Evolutionary conservation across 1,284 basidiomycete species (phyloP).

Genomic region (Ustilago xerochloae): DNA sequence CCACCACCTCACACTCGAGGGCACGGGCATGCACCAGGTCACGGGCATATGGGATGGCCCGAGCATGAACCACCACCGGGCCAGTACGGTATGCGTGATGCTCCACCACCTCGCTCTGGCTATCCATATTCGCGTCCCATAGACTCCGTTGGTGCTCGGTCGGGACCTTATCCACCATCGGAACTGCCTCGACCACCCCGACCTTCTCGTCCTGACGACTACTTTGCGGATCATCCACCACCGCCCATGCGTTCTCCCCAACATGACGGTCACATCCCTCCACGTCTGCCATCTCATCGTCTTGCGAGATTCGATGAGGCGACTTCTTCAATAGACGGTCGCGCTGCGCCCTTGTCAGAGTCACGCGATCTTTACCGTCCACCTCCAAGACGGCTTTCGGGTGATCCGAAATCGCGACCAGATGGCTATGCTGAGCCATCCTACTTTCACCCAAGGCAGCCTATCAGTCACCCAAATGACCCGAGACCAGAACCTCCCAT

Average conservation of each 20-base stretch:
- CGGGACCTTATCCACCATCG: conserved; percentile 16
- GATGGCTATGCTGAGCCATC: conserved; percentile 25
- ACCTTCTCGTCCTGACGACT: conserved; percentile 15
- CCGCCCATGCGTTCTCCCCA: background rate
- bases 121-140: conserved; percentile 5
- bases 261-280: conserved; percentile 3
- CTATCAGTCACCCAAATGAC: conserved; percentile 5
- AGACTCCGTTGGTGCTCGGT: conserved; percentile 6
- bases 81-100: conserved; percentile 7
- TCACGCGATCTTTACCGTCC: conserved; percentile 21
- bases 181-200: conserved; percentile 26
- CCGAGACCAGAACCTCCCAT: conserved; percentile 11
- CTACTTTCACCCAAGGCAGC: conserved; percentile 8
- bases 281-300: conserved; percentile 15
- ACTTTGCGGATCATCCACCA: conserved; percentile 17
- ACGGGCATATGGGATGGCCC: conserved; percentile 6
- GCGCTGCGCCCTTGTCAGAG: background rate
- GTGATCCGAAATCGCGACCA: conserved; percentile 9
- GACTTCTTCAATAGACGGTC: background rate
- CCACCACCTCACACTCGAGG: background rate
- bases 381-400: conserved; percentile 7
- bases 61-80: conserved; percentile 9
- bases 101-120: background rate
- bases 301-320: conserved; percentile 6
- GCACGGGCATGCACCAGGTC: too few relatives aligned